A percentile compares a stretch with the other conserved stretches of the same genome.
phyloP scores from a whole-genome alignment of 2,329 filamentous ascomycete genomes.

The Pseudomassariella vexata region DNA sequence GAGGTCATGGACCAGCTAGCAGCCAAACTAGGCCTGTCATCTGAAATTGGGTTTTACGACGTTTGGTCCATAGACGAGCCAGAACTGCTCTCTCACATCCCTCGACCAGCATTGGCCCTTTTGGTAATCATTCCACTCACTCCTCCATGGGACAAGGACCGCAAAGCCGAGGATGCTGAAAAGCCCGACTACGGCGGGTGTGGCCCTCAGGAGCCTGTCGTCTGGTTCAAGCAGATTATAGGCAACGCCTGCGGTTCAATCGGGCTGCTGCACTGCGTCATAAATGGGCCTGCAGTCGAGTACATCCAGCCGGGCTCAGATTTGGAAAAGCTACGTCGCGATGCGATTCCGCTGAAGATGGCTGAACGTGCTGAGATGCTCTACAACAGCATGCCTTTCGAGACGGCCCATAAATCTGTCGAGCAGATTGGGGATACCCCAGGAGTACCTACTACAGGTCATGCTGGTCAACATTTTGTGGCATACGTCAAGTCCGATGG shows the following conservation, averaged over 20 bases:
- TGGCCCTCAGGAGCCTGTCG: conserved; percentile 57
- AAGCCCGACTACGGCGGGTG: conserved; percentile 11
- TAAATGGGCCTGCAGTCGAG: conserved; percentile 58
- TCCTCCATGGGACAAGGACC: conserved; percentile 22
- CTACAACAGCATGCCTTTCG: conserved; percentile 64
- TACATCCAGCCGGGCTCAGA: conserved; percentile 48
- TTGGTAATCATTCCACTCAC: conserved; percentile 75
- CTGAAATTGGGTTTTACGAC: conserved; percentile 68
- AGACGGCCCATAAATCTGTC: conserved; percentile 66
- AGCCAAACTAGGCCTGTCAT: conserved; percentile 64
- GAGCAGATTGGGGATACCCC: conserved; percentile 62
- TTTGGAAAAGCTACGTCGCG: conserved; percentile 52
- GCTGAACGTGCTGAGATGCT: conserved; percentile 59
- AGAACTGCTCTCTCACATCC: conserved; percentile 68
- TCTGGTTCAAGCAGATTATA: conserved; percentile 86
- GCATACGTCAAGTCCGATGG: conserved; percentile 68
- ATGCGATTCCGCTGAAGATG: conserved; percentile 59
- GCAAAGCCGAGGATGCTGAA: conserved; percentile 28
- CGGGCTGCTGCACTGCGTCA: conserved; percentile 66
- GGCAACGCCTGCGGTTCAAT: conserved; percentile 77
- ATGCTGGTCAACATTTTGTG: conserved; percentile 70
- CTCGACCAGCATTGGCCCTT: conserved; percentile 69
- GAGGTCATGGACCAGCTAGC: conserved; percentile 71
- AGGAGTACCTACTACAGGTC: conserved; percentile 55
- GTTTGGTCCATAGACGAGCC: conserved; percentile 77